phyloP scores from a whole-genome alignment of 2,329 filamentous ascomycete species.

The Elsinoe australis region DNA sequence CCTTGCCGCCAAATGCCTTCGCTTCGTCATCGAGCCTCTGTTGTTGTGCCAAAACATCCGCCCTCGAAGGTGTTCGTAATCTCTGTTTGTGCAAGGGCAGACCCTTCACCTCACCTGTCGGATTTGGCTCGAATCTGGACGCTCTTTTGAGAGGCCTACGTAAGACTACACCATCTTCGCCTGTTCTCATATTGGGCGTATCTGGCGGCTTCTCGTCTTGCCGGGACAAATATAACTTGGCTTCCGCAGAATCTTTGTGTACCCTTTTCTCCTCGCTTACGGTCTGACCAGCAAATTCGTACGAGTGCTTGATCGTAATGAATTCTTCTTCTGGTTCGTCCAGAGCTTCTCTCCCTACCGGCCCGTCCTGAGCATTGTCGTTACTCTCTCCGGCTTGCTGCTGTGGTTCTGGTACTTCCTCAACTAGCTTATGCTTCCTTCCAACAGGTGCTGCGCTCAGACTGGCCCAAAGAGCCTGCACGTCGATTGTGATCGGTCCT shows the following conservation, averaged over 20 bases:
- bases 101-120: constrained; percentile 39
- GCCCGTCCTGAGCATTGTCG: too few relatives aligned
- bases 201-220: constrained; percentile 33
- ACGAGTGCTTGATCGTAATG: constrained; percentile 50
- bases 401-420: constrained; percentile 9
- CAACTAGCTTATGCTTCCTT: constrained; percentile 18
- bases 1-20: constrained; percentile 35
- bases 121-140: constrained; percentile 46
- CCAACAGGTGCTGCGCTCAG: constrained; percentile 38
- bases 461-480: constrained; percentile 48
- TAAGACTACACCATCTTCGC: constrained; percentile 24
- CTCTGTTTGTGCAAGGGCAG: constrained; percentile 40
- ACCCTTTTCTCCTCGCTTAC: constrained; percentile 49
- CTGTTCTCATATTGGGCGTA: constrained; percentile 25
- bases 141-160: constrained; percentile 39
- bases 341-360: constrained; percentile 22
- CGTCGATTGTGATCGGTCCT: constrained; percentile 48
- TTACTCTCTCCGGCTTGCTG: constrained; percentile 21
- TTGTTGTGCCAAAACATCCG: constrained; percentile 29
- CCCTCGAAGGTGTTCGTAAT: constrained; percentile 26
- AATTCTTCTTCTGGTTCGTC: constrained; percentile 34
- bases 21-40: constrained; percentile 29
- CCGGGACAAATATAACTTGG: constrained; percentile 45
- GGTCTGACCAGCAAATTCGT: constrained; percentile 50
- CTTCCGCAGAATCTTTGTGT: constrained; percentile 47